Evolutionary conservation across 495 filamentous ascomycete species (phyloP), one percentile per base, ranked within the genome.

Genomic region (Aspergillus asperescens): DNA sequence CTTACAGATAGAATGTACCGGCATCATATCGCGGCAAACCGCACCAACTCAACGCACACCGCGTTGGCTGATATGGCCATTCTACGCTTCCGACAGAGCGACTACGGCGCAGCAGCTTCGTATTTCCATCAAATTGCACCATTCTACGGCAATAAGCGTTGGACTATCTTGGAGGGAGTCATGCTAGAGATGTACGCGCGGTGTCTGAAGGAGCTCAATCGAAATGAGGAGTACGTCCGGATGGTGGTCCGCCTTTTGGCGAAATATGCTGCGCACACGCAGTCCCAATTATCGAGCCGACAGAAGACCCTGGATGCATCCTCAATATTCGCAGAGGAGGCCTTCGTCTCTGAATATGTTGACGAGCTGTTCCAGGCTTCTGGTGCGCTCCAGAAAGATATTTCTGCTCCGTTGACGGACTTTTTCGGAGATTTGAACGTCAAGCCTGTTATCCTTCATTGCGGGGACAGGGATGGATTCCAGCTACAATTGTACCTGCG

Each of bases 131-230:
- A 82, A n/a, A 80, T 91, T 49, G 85, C 87, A 7, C 85, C 89
- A 2, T 87, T 89, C 58, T 96, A 93, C 62, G 86, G 84, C 0
- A 85, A 85, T 43, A 82, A 80, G 56, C 78, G 84, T 13, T 98
- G 93, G 93, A 81, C 75, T 35, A 67, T 85, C 4, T 73, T 96
- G 10, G 90, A 96, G 62, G 77, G 86, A 9, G 83, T 81, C 2
- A 87, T 95, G 79, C 74, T 98, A 23, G 79, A 88, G 43, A 84
- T 96, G 77, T 89, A 94, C 64, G 83, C 89, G 3, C 80, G 80
- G 29, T 96, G 89, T 68, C 76, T 97, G 42, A 87, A 89, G 61
- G 76, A 88, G 59, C 77, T 96, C 16, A 68, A 84, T 35, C 79
- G 80, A 15, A 80, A 80, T 52, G 87, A 92, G 37, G 92, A 96